phyloP scores from a whole-genome alignment of 2,329 filamentous ascomycete genomes.

The Cercospora zeae-maydis region DNA sequence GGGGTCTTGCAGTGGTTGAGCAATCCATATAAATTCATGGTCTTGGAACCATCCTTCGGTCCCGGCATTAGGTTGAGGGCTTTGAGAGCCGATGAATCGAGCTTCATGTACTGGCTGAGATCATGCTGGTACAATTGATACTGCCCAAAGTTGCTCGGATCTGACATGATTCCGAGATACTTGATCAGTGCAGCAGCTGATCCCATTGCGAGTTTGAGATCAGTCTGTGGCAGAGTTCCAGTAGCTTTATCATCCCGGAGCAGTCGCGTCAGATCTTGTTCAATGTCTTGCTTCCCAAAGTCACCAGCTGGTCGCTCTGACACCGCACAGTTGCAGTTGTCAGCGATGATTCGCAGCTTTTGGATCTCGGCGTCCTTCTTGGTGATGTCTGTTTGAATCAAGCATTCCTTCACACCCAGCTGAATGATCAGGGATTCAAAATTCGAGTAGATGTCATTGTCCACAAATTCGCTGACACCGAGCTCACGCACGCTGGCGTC shows the following conservation, averaged over 20 bases:
- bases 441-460: conserved; percentile 97
- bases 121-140: conserved; percentile 98
- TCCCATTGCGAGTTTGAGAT: conserved; percentile 93
- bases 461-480: conserved; percentile 95
- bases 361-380: conserved; percentile 84
- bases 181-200: conserved; percentile 91
- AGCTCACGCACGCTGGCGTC: conserved; percentile 94
- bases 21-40: conserved; percentile 91
- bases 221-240: conserved; percentile 77
- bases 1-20: conserved; percentile 98
- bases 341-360: conserved; percentile 84
- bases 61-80: conserved; percentile 97
- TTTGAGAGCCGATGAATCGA: conserved; percentile 89
- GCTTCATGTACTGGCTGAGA: conserved; percentile 94
- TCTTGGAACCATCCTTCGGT: conserved; percentile 89
- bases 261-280: conserved; percentile 84
- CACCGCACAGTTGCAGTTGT: conserved; percentile 86
- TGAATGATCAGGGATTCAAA: conserved; percentile 96
- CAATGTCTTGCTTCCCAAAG: conserved; percentile 86
- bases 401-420: conserved; percentile 87
- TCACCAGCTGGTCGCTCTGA: conserved; percentile 73
- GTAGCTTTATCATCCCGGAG: conserved; percentile 81
- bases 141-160: conserved; percentile 92
- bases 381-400: conserved; percentile 73
- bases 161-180: conserved; percentile 85